Percentiles rank a stretch among this genome's conserved stretches.
phyloP scores from a whole-genome alignment of 768 basidiomycete species.

The Suillus fuscotomentosus region DNA sequence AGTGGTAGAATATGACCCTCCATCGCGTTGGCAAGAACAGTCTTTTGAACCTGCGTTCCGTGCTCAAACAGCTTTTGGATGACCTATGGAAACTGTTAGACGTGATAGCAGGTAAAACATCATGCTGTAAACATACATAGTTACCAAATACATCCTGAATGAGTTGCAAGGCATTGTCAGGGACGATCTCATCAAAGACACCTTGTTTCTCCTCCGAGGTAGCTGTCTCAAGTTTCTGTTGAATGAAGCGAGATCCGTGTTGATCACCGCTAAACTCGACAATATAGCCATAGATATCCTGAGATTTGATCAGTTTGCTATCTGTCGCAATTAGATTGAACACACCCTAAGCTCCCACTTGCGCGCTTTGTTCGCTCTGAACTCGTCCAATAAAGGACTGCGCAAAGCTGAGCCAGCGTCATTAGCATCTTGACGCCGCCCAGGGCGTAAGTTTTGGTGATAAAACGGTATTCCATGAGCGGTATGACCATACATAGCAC shows the following conservation, averaged over 20 bases:
- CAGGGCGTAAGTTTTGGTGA: slow-evolving; percentile 40
- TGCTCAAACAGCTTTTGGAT: slow-evolving; percentile 93
- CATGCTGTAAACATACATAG: slow-evolving; percentile 57
- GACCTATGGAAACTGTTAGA: slow-evolving; percentile 50
- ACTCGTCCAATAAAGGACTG: slow-evolving; percentile 81
- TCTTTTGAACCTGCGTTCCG: slow-evolving; percentile 75
- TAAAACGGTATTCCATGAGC: slow-evolving; percentile 35
- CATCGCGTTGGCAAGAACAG: slow-evolving; percentile 66
- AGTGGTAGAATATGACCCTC: slow-evolving; percentile 74
- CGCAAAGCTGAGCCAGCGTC: slow-evolving; percentile 43
- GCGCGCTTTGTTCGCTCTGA: slow-evolving; percentile 73
- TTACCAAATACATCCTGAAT: slow-evolving; percentile 96
- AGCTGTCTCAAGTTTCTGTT: slow-evolving; percentile 78
- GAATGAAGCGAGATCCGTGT: slow-evolving; percentile 97
- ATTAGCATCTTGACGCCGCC: slow-evolving; percentile 43
- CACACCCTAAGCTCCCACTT: slow-evolving; percentile 81
- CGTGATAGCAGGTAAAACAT: neutral
- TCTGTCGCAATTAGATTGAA: slow-evolving; percentile 7
- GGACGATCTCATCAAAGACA: slow-evolving; percentile 87
- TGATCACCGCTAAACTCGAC: slow-evolving; percentile 95
- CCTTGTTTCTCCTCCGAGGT: slow-evolving; percentile 74
- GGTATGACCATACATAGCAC: slow-evolving; percentile 44
- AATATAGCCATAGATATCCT: slow-evolving; percentile 86
- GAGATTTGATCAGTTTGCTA: slow-evolving; percentile 7
- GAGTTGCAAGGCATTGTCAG: slow-evolving; percentile 67